Evolutionary conservation across 371 early-diverging fungal species (phyloP).

Genomic region (Pancytospora epiphaga): DNA sequence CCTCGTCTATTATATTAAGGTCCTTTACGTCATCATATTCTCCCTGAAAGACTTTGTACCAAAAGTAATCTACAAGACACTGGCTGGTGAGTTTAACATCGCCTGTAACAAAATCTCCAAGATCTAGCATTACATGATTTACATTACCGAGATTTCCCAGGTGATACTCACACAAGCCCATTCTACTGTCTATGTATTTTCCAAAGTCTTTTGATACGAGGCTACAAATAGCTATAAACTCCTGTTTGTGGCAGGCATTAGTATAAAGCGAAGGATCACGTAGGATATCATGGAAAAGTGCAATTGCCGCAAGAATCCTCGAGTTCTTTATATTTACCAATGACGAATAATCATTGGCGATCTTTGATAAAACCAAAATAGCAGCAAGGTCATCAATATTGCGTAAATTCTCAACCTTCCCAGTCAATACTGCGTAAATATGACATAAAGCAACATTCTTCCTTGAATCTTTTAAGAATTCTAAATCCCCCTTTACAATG

Average conservation of each 20-base stretch:
- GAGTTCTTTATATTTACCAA: not conserved
- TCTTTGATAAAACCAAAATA: not conserved
- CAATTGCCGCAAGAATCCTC: not conserved
- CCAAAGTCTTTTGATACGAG: not conserved
- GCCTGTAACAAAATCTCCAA: not conserved
- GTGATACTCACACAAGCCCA: not conserved
- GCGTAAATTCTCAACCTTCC: not conserved
- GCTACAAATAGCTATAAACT: not conserved
- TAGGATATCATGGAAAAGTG: not conserved
- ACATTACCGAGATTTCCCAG: not conserved
- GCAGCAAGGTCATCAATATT: not conserved
- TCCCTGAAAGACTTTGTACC: conserved; percentile 17
- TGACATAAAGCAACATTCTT: not conserved
- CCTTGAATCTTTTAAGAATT: not conserved
- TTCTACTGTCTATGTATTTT: not conserved
- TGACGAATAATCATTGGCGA: not conserved
- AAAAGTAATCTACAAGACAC: conserved; percentile 19
- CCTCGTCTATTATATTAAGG: not conserved
- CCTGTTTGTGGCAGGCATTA: not conserved
- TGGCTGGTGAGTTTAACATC: not conserved
- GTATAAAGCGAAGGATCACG: not conserved
- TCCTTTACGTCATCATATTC: conserved; percentile 6
- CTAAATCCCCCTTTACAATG: not conserved
- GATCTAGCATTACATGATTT: not conserved
- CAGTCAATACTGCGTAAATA: not conserved